phyloP scores from a whole-genome alignment of 768 basidiomycete species.

The Mrakia hoshinonis region DNA sequence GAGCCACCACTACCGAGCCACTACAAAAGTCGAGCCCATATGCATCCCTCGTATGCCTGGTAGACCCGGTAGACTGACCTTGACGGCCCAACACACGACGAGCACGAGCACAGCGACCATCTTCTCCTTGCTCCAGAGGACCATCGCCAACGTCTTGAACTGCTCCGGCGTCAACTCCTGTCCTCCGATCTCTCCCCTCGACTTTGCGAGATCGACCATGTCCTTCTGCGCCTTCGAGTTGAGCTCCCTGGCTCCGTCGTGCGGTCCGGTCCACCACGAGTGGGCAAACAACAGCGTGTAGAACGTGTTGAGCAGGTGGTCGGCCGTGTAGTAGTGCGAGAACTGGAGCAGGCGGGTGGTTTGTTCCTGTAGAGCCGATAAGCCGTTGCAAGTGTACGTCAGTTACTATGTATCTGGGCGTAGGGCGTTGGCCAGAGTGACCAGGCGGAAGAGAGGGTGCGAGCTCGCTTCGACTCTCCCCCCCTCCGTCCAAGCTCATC shows the following conservation, averaged over 20 bases:
- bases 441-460: neutral
- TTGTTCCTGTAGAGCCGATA: slow-evolving; percentile 86
- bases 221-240: slow-evolving; percentile 84
- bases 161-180: slow-evolving; percentile 49
- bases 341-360: slow-evolving; percentile 74
- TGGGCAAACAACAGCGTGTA: slow-evolving; percentile 88
- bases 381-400: too few relatives aligned
- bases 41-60: too few relatives aligned
- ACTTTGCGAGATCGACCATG: slow-evolving; percentile 51
- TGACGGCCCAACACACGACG: slow-evolving; percentile 72
- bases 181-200: slow-evolving; percentile 43
- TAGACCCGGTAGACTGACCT: too few relatives aligned
- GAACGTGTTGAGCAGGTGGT: slow-evolving; percentile 78
- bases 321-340: slow-evolving; percentile 82
- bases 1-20: too few relatives aligned
- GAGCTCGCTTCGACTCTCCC: too few relatives aligned
- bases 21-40: too few relatives aligned
- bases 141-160: slow-evolving; percentile 61
- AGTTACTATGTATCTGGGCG: too few relatives aligned
- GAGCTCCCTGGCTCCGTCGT: slow-evolving; percentile 70
- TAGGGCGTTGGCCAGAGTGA: too few relatives aligned
- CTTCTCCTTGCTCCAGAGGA: slow-evolving; percentile 85
- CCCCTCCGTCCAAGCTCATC: neutral
- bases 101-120: slow-evolving; percentile 68
- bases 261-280: slow-evolving; percentile 88